phyloP scores from a whole-genome alignment of 2,329 filamentous ascomycete species.

The Microascus cirrosus region DNA sequence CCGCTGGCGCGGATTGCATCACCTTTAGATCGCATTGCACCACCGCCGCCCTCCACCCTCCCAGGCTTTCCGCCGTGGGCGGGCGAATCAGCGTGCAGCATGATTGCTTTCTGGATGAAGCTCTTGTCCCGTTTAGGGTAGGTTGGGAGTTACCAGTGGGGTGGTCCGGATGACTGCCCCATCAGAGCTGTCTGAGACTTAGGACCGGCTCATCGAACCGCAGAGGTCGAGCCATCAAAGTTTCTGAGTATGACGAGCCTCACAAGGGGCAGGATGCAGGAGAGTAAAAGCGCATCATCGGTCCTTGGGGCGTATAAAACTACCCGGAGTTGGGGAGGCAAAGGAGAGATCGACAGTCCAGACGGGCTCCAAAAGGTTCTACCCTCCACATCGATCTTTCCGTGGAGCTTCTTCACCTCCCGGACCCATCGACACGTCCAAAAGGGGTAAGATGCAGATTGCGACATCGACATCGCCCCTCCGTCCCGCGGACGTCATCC shows the following conservation, averaged over 20 bases:
- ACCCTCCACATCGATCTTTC: too few species aligned
- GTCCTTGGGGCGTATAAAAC: too few species aligned
- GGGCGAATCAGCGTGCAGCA: background rate
- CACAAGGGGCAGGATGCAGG: too few species aligned
- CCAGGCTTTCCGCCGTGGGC: background rate
- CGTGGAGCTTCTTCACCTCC: background rate
- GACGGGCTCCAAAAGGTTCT: too few species aligned
- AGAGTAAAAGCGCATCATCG: too few species aligned
- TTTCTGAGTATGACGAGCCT: too few species aligned
- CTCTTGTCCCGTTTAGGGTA: background rate
- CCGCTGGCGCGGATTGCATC: constrained; percentile 1
- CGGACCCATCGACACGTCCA: background rate
- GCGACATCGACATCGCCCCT: constrained; percentile 14
- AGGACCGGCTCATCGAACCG: too few species aligned
- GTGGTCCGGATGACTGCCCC: too few species aligned
- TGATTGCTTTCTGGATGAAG: background rate
- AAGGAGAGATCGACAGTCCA: too few species aligned
- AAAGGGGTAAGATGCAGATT: constrained; percentile 10
- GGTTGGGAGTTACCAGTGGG: background rate
- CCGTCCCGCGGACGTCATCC: constrained; percentile 5
- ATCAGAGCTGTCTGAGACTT: background rate
- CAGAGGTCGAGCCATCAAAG: too few species aligned
- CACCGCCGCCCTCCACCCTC: constrained; percentile 1
- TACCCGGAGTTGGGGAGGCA: too few species aligned
- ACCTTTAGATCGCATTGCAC: constrained; percentile 4